phyloP scores from a whole-genome alignment of 2,329 filamentous ascomycete species.

The Xylaria sp. region DNA sequence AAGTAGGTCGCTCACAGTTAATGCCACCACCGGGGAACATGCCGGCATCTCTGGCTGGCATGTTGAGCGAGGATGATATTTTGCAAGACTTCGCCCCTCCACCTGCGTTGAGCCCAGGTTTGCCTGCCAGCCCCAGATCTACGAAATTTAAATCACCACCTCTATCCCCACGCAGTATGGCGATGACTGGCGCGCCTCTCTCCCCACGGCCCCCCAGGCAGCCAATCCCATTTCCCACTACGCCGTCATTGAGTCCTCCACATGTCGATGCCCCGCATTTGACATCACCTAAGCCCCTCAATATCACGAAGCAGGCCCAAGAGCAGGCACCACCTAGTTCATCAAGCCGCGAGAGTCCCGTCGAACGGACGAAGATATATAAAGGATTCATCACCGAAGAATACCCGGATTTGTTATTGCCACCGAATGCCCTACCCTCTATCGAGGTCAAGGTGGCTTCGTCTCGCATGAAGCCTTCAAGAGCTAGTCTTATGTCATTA shows the following conservation, averaged over 20 bases:
- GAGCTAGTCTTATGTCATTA: constrained; percentile 79
- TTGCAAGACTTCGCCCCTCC: constrained; percentile 40
- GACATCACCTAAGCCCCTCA: constrained; percentile 46
- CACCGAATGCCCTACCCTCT: constrained; percentile 85
- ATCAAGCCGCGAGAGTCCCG: constrained; percentile 43
- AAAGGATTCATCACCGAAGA: constrained; percentile 82
- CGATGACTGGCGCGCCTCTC: constrained; percentile 57
- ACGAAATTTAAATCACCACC: constrained; percentile 61
- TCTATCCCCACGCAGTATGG: constrained; percentile 62
- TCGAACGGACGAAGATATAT: constrained; percentile 62
- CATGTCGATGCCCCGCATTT: constrained; percentile 42
- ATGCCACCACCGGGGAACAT: constrained; percentile 43
- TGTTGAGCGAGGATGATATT: constrained; percentile 46
- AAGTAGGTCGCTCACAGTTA: constrained; percentile 34
- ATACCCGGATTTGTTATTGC: constrained; percentile 81
- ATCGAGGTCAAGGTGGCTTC: constrained; percentile 88
- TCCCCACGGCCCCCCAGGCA: constrained; percentile 76
- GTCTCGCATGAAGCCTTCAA: constrained; percentile 89
- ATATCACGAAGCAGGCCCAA: constrained; percentile 41
- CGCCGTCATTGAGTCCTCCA: constrained; percentile 65
- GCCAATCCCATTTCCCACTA: constrained; percentile 72
- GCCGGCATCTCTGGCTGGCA: constrained; percentile 55
- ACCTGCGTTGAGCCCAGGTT: constrained; percentile 59
- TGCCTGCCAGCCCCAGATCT: constrained; percentile 64
- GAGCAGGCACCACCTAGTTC: constrained; percentile 33